Conservation (phyloP, 768 basidiomycete genomes). For the Punctularia strigosozonata region DNA sequence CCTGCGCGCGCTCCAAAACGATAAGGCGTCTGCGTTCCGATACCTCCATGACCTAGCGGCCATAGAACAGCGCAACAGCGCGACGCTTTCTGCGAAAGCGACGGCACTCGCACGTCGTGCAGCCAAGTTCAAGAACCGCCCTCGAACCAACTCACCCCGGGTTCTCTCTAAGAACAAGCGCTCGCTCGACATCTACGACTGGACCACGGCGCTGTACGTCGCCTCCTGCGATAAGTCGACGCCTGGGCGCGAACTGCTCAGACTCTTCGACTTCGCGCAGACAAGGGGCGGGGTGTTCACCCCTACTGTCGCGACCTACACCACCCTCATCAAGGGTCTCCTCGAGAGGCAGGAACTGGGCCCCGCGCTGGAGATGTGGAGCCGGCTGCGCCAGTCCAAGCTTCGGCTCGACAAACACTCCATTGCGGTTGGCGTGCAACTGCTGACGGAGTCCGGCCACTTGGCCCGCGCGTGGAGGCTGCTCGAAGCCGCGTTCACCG, state of each 20-base stretch:
- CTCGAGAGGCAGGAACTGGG: slow-evolving; percentile 27
- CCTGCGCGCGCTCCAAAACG: slow-evolving; percentile 27
- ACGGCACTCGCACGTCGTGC: too few species aligned
- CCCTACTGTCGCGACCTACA: slow-evolving; percentile 37
- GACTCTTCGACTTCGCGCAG: slow-evolving; percentile 21
- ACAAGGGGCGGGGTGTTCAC: slow-evolving; percentile 18
- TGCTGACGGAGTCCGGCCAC: slow-evolving; percentile 30
- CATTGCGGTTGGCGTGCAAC: slow-evolving; percentile 38
- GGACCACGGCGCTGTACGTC: slow-evolving; percentile 34
- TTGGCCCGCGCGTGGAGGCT: slow-evolving; percentile 37
- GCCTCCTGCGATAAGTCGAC: slow-evolving; percentile 26
- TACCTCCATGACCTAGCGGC: slow-evolving; percentile 30
- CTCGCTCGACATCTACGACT: slow-evolving; percentile 30
- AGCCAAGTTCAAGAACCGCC: neutral
- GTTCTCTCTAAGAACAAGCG: slow-evolving; percentile 2
- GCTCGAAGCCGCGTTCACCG: slow-evolving; percentile 22
- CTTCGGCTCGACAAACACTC: slow-evolving; percentile 32
- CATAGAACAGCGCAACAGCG: slow-evolving; percentile 15
- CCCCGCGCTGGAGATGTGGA: slow-evolving; percentile 33
- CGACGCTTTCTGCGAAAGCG: too few species aligned
- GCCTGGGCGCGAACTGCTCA: neutral
- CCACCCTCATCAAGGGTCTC: slow-evolving; percentile 42
- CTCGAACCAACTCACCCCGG: neutral
- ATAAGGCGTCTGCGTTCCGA: slow-evolving; percentile 31
- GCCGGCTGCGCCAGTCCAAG: slow-evolving; percentile 2